Percentiles rank a stretch among this genome's conserved stretches.
phyloP scores from a whole-genome alignment of 2,329 filamentous ascomycete species.

The Colletotrichum filicis region DNA sequence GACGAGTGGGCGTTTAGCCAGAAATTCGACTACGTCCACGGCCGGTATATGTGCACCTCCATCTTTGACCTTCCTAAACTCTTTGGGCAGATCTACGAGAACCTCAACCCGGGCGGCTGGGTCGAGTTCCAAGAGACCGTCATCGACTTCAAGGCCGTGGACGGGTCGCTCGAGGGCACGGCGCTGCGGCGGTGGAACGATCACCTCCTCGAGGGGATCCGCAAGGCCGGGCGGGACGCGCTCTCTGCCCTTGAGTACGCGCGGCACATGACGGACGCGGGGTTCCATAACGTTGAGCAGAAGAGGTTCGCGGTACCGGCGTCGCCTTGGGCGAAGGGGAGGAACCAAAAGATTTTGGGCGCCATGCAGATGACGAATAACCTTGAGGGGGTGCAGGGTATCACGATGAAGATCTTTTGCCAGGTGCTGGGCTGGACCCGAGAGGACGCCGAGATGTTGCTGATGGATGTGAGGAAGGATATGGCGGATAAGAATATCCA shows the following conservation, averaged over 20 bases:
- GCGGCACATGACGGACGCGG: slow-evolving; percentile 48
- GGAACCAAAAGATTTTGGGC: slow-evolving; percentile 49
- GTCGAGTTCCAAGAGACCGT: slow-evolving; percentile 68
- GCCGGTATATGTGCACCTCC: slow-evolving; percentile 44
- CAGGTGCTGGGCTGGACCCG: slow-evolving; percentile 43
- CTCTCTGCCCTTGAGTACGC: slow-evolving; percentile 48
- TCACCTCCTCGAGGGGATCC: slow-evolving; percentile 48
- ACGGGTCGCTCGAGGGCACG: slow-evolving; percentile 48
- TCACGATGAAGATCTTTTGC: slow-evolving; percentile 45
- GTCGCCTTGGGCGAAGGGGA: slow-evolving; percentile 49
- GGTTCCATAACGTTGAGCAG: slow-evolving; percentile 47
- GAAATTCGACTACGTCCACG: slow-evolving; percentile 28
- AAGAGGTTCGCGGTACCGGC: slow-evolving; percentile 44
- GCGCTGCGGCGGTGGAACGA: slow-evolving; percentile 46
- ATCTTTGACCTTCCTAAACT: slow-evolving; percentile 48
- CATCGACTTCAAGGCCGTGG: slow-evolving; percentile 75
- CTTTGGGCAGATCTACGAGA: slow-evolving; percentile 50
- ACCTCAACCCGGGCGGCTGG: slow-evolving; percentile 48
- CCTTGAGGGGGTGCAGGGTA: slow-evolving; percentile 44
- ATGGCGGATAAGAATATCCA: slow-evolving; percentile 44
- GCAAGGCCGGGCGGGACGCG: slow-evolving; percentile 49
- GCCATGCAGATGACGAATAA: slow-evolving; percentile 47
- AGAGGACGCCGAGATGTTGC: slow-evolving; percentile 45
- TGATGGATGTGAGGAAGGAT: slow-evolving; percentile 45
- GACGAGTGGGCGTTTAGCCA: slow-evolving; percentile 38